Evolutionary conservation across 2,329 filamentous ascomycete species (phyloP), one percentile per base, ranked within the genome.

Genomic region (Claviceps africana): DNA sequence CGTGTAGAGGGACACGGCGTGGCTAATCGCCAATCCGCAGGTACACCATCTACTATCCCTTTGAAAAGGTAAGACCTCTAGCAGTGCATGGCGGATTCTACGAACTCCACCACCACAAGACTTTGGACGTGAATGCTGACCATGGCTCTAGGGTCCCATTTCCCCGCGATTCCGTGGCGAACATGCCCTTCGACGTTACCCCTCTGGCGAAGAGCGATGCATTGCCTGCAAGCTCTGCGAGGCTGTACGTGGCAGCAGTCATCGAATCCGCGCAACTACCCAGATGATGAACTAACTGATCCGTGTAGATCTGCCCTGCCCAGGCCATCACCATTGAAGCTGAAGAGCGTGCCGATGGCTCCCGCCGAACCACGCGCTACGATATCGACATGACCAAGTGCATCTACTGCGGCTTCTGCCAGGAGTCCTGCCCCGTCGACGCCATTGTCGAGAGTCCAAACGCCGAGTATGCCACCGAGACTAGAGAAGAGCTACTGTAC

Each of bases 311-410:
- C 66, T 98, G 93, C 79, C 93, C 93, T 43, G 93, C 93, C 53
- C 88, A 95, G 73, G 93, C 93, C 65, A 98, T 98, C 70, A 98
- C 93, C 51, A 98, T 98, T 63, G 93, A 98, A 75, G 93, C 93
- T 53, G 93, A 98, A 71, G 93, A 98, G 77, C 89, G 93, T 67
- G 88, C 87, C 65, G 93, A 98, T 64, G 93, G 93, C 57, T 94
- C 88, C 65, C 83, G 93, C 71, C 83, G 93, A 67, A 98, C 93
- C 50, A 96, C 91, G 55, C 83, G 91, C 67, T 98, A 98, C 74
- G 93, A 98, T 69, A 96, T 98, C 67, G 93, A 98, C 73, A 98
- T 98, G 93, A 97, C 93, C 65, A 98, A 98, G 79, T 98, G 93
- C 76, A 98, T 98, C 72, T 98, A 97, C 82, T 97, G 93, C 70